These are phyloP conservation scores for Ganoderma lingzhi DNA, from an alignment of 1,284 basidiomycete genomes.

Conservation along the genomic window DNA sequence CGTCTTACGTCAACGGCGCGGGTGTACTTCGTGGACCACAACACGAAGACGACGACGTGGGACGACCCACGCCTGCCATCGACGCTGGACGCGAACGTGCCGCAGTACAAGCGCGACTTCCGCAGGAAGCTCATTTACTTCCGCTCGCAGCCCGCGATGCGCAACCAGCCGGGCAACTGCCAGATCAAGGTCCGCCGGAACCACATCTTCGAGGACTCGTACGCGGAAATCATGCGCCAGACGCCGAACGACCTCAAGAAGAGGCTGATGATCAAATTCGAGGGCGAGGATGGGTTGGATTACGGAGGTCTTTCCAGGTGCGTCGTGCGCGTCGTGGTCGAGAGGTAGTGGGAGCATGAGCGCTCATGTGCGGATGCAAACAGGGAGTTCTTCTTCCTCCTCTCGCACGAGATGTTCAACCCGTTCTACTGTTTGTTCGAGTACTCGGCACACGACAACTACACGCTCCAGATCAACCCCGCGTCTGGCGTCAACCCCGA, in stretches of 20 bases:
- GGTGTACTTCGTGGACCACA: slow-evolving; percentile 97
- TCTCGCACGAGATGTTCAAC: slow-evolving; percentile 98
- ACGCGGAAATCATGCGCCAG: slow-evolving; percentile 94
- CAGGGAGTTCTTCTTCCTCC: slow-evolving; percentile 99
- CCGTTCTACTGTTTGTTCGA: slow-evolving; percentile 99
- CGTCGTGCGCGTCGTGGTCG: slow-evolving; percentile 33
- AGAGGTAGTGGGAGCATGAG: neutral
- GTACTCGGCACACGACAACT: slow-evolving; percentile 99
- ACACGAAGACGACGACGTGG: slow-evolving; percentile 96
- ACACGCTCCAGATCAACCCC: slow-evolving; percentile 98
- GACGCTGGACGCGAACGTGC: slow-evolving; percentile 89
- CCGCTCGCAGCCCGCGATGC: slow-evolving; percentile 95
- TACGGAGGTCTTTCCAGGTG: slow-evolving; percentile 97
- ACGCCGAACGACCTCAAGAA: slow-evolving; percentile 96
- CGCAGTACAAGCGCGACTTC: slow-evolving; percentile 99
- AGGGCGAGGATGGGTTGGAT: slow-evolving; percentile 97
- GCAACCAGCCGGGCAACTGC: slow-evolving; percentile 90
- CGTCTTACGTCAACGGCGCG: slow-evolving; percentile 91
- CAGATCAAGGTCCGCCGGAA: slow-evolving; percentile 95
- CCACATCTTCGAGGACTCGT: slow-evolving; percentile 97
- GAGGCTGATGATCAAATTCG: slow-evolving; percentile 98
- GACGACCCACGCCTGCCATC: slow-evolving; percentile 92
- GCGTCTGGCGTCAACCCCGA: slow-evolving; percentile 98
- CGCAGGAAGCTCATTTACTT: slow-evolving; percentile 99
- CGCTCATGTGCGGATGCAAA: neutral